Conservation (phyloP, 495 filamentous ascomycete genomes). For the Aspergillus asperescens region DNA sequence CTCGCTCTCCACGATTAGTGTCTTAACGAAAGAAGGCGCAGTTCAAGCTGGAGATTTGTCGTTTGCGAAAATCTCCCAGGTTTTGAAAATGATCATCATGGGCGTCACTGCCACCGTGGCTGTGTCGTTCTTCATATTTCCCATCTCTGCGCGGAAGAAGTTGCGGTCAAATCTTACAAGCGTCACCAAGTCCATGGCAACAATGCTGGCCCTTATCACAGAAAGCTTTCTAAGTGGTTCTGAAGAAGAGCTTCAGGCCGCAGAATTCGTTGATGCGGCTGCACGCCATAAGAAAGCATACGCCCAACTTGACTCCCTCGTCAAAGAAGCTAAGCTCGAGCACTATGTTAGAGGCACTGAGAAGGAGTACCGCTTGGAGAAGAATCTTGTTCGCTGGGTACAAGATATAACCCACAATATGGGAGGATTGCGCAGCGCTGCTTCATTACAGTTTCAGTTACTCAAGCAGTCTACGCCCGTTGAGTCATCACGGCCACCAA, state of each 20-base stretch:
- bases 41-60: slow-evolving; percentile 77
- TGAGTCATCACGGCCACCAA: slow-evolving; percentile 15
- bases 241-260: slow-evolving; percentile 65
- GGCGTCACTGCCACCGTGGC: slow-evolving; percentile 67
- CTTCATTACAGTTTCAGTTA: slow-evolving; percentile 80
- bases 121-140: slow-evolving; percentile 76
- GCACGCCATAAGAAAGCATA: slow-evolving; percentile 64
- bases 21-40: slow-evolving; percentile 87
- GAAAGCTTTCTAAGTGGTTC: slow-evolving; percentile 79
- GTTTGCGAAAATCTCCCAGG: slow-evolving; percentile 76
- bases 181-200: slow-evolving; percentile 69
- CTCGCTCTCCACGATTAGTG: slow-evolving; percentile 84
- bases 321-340: slow-evolving; percentile 85
- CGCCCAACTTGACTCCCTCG: slow-evolving; percentile 66
- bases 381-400: slow-evolving; percentile 74
- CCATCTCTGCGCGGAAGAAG: slow-evolving; percentile 70
- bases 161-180: slow-evolving; percentile 71
- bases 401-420: slow-evolving; percentile 85
- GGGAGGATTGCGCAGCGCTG: slow-evolving; percentile 85
- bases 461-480: slow-evolving; percentile 53
- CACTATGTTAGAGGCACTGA: slow-evolving; percentile 83
- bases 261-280: slow-evolving; percentile 60
- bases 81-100: slow-evolving; percentile 87
- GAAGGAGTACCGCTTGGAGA: slow-evolving; percentile 72
- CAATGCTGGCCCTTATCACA: slow-evolving; percentile 78